These are phyloP conservation scores for Mycena alexandri DNA, from an alignment of 768 basidiomycete genomes.

Conservation along the genomic window DNA sequence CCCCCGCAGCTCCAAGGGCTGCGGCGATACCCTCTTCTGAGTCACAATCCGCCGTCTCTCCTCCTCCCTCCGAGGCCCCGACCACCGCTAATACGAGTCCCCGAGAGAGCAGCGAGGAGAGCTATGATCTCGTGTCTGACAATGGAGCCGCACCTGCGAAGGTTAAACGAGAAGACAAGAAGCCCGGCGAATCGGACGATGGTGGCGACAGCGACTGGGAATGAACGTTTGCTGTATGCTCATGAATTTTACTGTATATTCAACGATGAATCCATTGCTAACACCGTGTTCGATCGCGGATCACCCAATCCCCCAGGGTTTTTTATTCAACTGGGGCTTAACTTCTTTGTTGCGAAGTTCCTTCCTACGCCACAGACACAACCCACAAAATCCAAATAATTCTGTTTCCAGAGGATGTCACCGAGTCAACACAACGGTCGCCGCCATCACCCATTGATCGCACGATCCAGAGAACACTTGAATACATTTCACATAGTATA, in stretches of 20 bases:
- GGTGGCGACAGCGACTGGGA: constrained; percentile 78
- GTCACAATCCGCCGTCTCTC: constrained; percentile 32
- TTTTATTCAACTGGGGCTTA: no score
- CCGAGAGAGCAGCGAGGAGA: constrained; percentile 72
- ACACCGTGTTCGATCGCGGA: no score
- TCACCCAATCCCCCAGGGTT: no score
- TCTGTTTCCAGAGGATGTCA: no score
- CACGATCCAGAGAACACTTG: no score
- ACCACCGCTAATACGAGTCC: constrained; percentile 57
- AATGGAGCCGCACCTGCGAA: constrained; percentile 61
- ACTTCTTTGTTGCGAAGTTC: no score
- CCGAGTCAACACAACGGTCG: no score
- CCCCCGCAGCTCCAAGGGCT: constrained; percentile 22
- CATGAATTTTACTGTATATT: constrained; percentile 21
- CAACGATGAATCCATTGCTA: neutral
- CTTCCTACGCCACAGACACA: no score
- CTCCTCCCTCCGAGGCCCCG: constrained; percentile 50
- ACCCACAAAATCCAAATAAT: no score
- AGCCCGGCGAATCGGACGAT: constrained; percentile 53
- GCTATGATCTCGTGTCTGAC: constrained; percentile 76
- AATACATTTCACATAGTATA: neutral
- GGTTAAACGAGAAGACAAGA: constrained; percentile 44
- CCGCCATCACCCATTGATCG: no score
- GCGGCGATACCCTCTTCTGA: constrained; percentile 6
- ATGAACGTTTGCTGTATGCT: constrained; percentile 40